Evolutionary conservation across 192 early-diverging fungal genomes (phyloP).

Genomic region (Gigaspora rosea): DNA sequence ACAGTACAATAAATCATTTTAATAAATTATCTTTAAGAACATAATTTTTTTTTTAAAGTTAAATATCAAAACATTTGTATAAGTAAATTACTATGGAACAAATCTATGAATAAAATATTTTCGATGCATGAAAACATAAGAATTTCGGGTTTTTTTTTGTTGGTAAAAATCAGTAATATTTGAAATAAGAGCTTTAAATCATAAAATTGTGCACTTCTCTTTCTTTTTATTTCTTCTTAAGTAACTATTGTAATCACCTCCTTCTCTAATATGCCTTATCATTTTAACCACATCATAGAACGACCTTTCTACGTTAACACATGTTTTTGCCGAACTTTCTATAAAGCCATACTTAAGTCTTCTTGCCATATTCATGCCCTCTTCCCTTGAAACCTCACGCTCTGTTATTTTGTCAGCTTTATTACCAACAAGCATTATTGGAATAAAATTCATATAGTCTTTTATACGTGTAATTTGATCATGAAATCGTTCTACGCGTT

Average conservation of each 20-base stretch:
- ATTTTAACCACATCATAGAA: slow-evolving; percentile 82
- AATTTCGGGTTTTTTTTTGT: too few relatives aligned
- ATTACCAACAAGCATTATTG: slow-evolving; percentile 93
- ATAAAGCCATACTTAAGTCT: slow-evolving; percentile 79
- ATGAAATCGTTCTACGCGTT: slow-evolving; percentile 81
- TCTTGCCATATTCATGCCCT: slow-evolving; percentile 78
- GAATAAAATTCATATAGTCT: slow-evolving; percentile 81
- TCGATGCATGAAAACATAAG: too few relatives aligned
- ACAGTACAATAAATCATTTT: too few relatives aligned
- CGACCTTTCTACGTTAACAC: slow-evolving; percentile 88
- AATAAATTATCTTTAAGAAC: too few relatives aligned
- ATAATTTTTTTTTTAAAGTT: too few relatives aligned
- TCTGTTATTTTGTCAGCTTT: slow-evolving; percentile 87
- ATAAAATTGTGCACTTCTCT: slow-evolving; percentile 1
- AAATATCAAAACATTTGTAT: too few relatives aligned
- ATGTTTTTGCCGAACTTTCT: slow-evolving; percentile 89
- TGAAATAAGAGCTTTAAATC: not conserved
- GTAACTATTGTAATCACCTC: not conserved
- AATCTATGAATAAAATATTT: too few relatives aligned
- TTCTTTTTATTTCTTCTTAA: slow-evolving; percentile 5
- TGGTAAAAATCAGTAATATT: too few relatives aligned
- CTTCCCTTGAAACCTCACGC: slow-evolving; percentile 83
- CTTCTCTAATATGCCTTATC: slow-evolving; percentile 69
- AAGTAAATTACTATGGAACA: too few relatives aligned
- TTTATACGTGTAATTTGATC: slow-evolving; percentile 93